These are phyloP conservation scores for Misopates orontium DNA, from an alignment of 257 asterid species.

Conservation along the genomic window DNA sequence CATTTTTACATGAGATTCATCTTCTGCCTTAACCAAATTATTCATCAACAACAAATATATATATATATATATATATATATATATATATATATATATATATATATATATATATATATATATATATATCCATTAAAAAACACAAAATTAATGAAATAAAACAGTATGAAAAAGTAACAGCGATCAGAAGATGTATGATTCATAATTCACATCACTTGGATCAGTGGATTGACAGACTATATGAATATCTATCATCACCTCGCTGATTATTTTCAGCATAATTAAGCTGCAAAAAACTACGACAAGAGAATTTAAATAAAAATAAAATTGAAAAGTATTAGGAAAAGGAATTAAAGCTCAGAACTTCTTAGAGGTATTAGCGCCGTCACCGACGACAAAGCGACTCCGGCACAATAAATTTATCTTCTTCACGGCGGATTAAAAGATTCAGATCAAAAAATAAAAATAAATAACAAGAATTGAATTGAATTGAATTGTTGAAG, in stretches of 20 bases:
- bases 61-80: no score
- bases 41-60: background rate
- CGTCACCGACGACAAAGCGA: slow-evolving; percentile 18
- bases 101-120: no score
- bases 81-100: no score
- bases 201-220: slow-evolving; percentile 9
- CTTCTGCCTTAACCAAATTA: background rate
- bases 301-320: no score
- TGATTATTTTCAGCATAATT: background rate
- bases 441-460: background rate
- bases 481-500: background rate
- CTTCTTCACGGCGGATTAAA: background rate
- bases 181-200: slow-evolving; percentile 22
- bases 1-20: slow-evolving; percentile 12
- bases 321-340: background rate
- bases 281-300: no score
- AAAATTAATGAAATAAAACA: background rate
- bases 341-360: slow-evolving; percentile 8
- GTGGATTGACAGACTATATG: slow-evolving; percentile 24
- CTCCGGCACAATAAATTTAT: slow-evolving; percentile 11
- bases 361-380: slow-evolving; percentile 24
- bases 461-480: background rate
- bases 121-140: background rate
- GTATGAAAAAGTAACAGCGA: background rate
- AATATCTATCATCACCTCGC: slow-evolving; percentile 21